Base-by-base conservation (phyloP, 768 basidiomycete species). In the Tephrocybe sp. region DNA sequence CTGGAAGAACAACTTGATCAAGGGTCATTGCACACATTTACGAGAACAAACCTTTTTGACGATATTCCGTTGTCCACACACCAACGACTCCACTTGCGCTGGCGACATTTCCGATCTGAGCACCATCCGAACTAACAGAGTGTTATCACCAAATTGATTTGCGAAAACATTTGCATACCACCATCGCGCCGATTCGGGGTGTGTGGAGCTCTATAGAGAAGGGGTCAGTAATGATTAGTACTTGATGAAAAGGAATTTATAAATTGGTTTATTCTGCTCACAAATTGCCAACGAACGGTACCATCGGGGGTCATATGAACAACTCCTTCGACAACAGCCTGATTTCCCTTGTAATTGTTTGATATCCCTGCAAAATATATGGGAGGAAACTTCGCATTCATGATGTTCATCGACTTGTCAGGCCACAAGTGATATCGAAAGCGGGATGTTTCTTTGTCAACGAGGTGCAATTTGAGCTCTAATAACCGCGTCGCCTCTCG, bases 71-170 rank as follows among this genome's bases (percentile, higher is more conserved):
- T 4, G 80, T 80, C 87, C 87, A 91, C 7, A 76, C 70, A 4
- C 88, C 86, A 23, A 82, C 73, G 19, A 88, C 69, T 5, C 88
- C 88, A 37, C 74, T 74, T 10, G 82, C 82, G 61, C 85, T 87
- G 23, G 76, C 80, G 15, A 82, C 69, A 21, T 76, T 75, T 8
- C 87, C 86, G 19, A 89, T 61, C 61, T 88, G 86, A 2, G 83
- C 71, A 19, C 82, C 84, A 62, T 80, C 80, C 13, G 83, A 84
- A 54, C 84, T 88, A 54, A 19, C 36, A 59, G 39, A 49, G 19
- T 40, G 33, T 18, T 36, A 18, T 24, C 30, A 47, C 27, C 38
- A 12, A 15, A n/a, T n/a, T n/a, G n/a, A n/a, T n/a, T n/a, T n/a
- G n/a, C n/a, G 24, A 31, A 13, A 22, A 27, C 8, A 37, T 27